phyloP scores from a whole-genome alignment of 2,329 filamentous ascomycete species.

The Epichloe glyceriae region DNA sequence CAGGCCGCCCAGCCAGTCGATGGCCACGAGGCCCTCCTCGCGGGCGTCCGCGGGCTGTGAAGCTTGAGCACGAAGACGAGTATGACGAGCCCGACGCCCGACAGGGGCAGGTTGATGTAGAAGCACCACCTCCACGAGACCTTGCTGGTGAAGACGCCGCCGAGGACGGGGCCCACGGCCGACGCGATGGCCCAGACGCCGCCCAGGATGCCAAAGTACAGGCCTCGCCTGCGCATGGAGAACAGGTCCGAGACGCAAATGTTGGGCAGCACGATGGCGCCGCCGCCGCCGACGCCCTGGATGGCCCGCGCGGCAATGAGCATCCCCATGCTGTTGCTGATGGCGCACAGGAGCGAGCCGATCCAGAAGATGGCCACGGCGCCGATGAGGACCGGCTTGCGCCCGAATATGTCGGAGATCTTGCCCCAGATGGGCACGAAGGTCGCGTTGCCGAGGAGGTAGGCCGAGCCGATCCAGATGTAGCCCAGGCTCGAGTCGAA shows the following conservation, averaged over 20 bases:
- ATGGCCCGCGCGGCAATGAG: slow-evolving; percentile 42
- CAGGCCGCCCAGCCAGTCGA: slow-evolving; percentile 43
- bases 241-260: slow-evolving; percentile 45
- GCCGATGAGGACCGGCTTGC: slow-evolving; percentile 39
- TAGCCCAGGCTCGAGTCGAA: slow-evolving; percentile 58
- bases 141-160: slow-evolving; percentile 52
- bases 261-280: slow-evolving; percentile 46
- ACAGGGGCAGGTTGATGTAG: slow-evolving; percentile 47
- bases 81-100: slow-evolving; percentile 32
- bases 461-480: slow-evolving; percentile 66
- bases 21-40: slow-evolving; percentile 49
- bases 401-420: slow-evolving; percentile 44
- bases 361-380: slow-evolving; percentile 40
- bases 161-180: slow-evolving; percentile 52
- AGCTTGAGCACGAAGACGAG: slow-evolving; percentile 52
- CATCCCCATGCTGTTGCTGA: slow-evolving; percentile 35
- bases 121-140: slow-evolving; percentile 60
- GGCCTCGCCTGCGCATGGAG: slow-evolving; percentile 35
- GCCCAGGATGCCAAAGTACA: slow-evolving; percentile 41
- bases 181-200: slow-evolving; percentile 52
- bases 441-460: slow-evolving; percentile 56
- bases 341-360: slow-evolving; percentile 40
- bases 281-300: slow-evolving; percentile 44
- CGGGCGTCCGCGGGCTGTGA: slow-evolving; percentile 52
- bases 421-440: slow-evolving; percentile 59